These are phyloP conservation scores for Harringtonia aguacate DNA, from an alignment of 2,329 filamentous ascomycete genomes.

Conservation along the genomic window DNA sequence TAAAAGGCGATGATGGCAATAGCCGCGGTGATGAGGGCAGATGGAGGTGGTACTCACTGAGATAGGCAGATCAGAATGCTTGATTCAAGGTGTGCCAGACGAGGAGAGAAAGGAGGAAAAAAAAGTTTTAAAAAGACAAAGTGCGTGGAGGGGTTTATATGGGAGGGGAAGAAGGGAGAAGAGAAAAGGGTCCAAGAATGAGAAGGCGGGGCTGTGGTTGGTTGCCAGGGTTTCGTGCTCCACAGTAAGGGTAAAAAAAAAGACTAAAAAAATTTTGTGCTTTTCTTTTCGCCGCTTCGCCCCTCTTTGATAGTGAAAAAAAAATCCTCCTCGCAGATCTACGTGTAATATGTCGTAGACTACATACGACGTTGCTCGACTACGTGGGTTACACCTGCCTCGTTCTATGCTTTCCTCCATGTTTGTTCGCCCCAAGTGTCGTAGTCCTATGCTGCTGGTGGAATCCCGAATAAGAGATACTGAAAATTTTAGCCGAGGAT, in stretches of 20 bases:
- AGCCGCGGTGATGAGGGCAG: slow-evolving; percentile 5
- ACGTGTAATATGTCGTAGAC: too few relatives aligned
- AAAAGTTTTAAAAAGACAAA: slow-evolving; percentile 10
- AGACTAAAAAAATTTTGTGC: slow-evolving; percentile 8
- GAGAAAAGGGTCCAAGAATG: slow-evolving; percentile 1
- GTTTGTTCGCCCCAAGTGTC: too few relatives aligned
- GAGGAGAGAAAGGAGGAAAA: slow-evolving; percentile 19
- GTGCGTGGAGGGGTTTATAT: slow-evolving; percentile 15
- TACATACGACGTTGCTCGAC: too few relatives aligned
- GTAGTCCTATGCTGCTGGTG: too few relatives aligned
- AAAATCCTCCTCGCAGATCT: neutral
- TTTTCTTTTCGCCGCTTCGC: neutral
- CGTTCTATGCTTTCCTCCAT: too few relatives aligned
- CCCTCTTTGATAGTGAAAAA: neutral
- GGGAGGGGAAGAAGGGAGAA: slow-evolving; percentile 5
- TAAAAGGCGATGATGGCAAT: neutral
- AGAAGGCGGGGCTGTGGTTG: slow-evolving; percentile 11
- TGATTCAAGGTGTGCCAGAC: slow-evolving; percentile 29
- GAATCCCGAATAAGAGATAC: too few relatives aligned
- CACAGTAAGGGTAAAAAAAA: slow-evolving; percentile 11
- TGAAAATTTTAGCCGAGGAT: too few relatives aligned
- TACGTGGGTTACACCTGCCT: too few relatives aligned
- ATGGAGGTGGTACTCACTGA: slow-evolving; percentile 12
- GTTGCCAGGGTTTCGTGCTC: slow-evolving; percentile 13
- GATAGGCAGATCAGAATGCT: slow-evolving; percentile 24